Evolutionary conservation across 768 basidiomycete genomes (phyloP), one percentile per base, ranked within the genome.

Genomic region (Phanerochaete sordida): DNA sequence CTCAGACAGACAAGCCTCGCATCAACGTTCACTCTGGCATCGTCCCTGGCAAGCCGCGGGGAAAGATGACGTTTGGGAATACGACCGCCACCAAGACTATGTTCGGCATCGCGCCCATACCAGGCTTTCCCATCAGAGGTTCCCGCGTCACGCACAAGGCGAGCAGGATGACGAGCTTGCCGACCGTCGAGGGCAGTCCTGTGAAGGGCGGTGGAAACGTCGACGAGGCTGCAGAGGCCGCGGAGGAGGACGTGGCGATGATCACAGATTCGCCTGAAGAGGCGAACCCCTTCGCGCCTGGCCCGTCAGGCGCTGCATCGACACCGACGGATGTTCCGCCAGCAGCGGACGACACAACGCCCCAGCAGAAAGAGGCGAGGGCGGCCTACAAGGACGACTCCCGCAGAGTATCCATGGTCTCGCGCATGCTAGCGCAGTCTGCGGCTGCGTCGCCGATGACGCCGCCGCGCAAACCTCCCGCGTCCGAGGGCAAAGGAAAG

Each of bases 351-450:
- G 37, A n/a, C 12, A 50, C 23, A 49, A 47, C 47, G 51, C 44
- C 28, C 45, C 59, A 28, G 55, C 59, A 62, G 43, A 49, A 43
- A 52, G 65, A 52, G 9, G 66, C 30, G 68, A 71, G 28, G 33
- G 62, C 26, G 73, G 73, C 72, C 68, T 68, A 49, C 69, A 65
- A 31, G 21, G 70, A 79, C 62, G 77, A 79, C 3, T 82, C 82
- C 28, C 74, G 82, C 46, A 74, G 85, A 43, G 83, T 84, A 4
- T 86, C 85, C 27, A 69, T 82, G 68, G 84, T 84, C 0, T 82
- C 81, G 24, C 81, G 85, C 57, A 78, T 82, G 3, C 79, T 89
- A 33, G 82, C 87, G 2, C 81, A 84, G 66, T 90, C 88, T 5
- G 67, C 89, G 33, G 81, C 76, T n/a, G 73, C 75, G 3, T 65